Conservation (phyloP, 805 yeast species). For the Cyberlindnera lachancei region DNA sequence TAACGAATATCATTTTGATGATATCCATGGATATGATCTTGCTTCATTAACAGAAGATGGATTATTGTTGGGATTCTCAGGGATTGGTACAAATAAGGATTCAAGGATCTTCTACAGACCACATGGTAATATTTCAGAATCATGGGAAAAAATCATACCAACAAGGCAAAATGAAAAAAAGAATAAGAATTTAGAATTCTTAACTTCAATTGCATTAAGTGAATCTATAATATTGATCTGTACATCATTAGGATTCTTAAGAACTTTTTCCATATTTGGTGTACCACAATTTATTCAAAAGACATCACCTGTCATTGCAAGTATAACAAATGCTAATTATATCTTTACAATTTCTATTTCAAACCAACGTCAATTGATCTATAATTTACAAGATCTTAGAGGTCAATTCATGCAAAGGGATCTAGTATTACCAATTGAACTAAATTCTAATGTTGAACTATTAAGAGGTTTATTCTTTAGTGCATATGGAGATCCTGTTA, state of each 20-base stretch:
- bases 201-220: conserved; percentile 67
- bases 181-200: conserved; percentile 42
- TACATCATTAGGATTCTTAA: conserved; percentile 67
- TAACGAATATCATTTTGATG: conserved; percentile 82
- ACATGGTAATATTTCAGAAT: conserved; percentile 53
- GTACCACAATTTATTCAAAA: conserved; percentile 64
- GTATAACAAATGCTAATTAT: conserved; percentile 22
- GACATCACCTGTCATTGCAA: conserved; percentile 61
- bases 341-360: conserved; percentile 25
- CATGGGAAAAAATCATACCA: conserved; percentile 67
- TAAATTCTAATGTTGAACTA: conserved; percentile 22
- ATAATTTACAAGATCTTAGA: conserved; percentile 41
- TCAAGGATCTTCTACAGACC: conserved; percentile 58
- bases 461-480: conserved; percentile 74
- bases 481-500: conserved; percentile 83
- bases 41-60: conserved; percentile 69
- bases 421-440: conserved; percentile 35
- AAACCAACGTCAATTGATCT: conserved; percentile 24
- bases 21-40: conserved; percentile 60
- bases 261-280: conserved; percentile 68
- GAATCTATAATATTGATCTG: conserved; percentile 57
- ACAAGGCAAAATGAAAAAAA: no score
- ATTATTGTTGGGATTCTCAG: conserved; percentile 49
- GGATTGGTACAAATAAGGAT: conserved; percentile 26
- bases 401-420: conserved; percentile 41